These are phyloP conservation scores for Phytophthora pistaciae DNA, from an alignment of 352 stramenopile species.

Conservation along the genomic window DNA sequence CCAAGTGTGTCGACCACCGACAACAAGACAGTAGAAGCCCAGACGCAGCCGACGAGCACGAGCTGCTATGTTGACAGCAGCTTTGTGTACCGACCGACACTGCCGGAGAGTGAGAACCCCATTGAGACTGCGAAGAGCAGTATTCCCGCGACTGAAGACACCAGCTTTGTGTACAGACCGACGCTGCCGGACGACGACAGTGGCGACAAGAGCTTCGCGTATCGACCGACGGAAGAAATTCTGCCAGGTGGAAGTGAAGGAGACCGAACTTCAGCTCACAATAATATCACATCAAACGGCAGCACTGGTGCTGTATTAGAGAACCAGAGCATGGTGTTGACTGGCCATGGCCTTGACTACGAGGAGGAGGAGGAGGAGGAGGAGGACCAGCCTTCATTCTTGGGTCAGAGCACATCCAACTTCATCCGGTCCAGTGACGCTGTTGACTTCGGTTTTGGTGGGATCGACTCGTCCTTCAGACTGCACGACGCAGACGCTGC, in stretches of 20 bases:
- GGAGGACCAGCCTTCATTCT: conserved; percentile 11
- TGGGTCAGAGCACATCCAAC: conserved; percentile 20
- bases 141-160: neutral
- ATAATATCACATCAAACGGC: neutral
- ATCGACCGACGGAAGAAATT: conserved; percentile 4
- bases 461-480: conserved; percentile 27
- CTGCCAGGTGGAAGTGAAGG: neutral
- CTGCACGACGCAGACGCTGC: conserved; percentile 7
- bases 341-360: neutral
- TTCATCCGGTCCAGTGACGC: conserved; percentile 29
- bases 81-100: conserved; percentile 7
- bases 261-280: neutral
- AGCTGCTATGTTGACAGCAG: neutral
- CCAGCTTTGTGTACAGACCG: conserved; percentile 11
- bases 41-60: neutral
- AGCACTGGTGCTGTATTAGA: neutral
- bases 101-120: neutral
- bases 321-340: neutral
- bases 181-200: conserved; percentile 8
- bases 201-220: conserved; percentile 7
- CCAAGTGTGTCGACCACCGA: neutral
- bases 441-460: conserved; percentile 9
- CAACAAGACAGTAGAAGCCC: neutral
- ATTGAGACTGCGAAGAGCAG: neutral
- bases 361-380: conserved; percentile 8